phyloP scores from a whole-genome alignment of 495 filamentous ascomycete genomes.

The Pyrenula massariospora region DNA sequence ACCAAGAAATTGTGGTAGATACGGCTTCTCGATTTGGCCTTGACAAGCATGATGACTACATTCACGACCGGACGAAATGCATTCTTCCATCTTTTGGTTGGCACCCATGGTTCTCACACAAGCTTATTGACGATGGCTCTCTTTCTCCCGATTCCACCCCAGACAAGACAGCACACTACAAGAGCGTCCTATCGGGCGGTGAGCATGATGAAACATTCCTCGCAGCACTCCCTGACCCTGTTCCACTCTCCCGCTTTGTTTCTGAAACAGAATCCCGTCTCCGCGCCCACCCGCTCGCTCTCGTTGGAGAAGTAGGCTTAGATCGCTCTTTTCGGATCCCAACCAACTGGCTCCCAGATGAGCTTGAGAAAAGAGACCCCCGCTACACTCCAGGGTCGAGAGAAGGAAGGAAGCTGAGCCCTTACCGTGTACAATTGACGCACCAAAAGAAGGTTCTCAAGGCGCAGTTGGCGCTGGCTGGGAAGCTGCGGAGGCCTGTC shows the following conservation, averaged over 20 bases:
- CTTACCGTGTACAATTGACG: conserved; percentile 59
- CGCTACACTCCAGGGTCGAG: conserved; percentile 67
- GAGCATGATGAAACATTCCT: conserved; percentile 49
- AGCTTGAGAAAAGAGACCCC: conserved; percentile 38
- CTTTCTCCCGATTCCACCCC: conserved; percentile 1
- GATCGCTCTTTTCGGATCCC: conserved; percentile 83
- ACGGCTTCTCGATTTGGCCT: conserved; percentile 41
- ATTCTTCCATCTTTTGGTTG: conserved; percentile 87
- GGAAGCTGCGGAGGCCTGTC: conserved; percentile 66
- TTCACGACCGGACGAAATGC: conserved; percentile 11
- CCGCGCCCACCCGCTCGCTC: conserved; percentile 47
- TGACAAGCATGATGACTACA: conserved; percentile 8
- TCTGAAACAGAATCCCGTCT: conserved; percentile 52
- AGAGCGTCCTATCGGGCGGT: conserved; percentile 47
- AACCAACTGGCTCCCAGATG: conserved; percentile 39
- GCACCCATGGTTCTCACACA: conserved; percentile 97
- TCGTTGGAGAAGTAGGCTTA: conserved; percentile 83
- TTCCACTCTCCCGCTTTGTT: conserved; percentile 54
- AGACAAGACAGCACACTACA: conserved; percentile 61
- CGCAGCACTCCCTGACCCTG: conserved; percentile 55
- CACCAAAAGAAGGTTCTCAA: conserved; percentile 70
- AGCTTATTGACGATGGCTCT: conserved; percentile 55
- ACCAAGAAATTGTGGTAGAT: conserved; percentile 72
- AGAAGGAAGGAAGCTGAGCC: conserved; percentile 64
- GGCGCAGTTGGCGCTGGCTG: conserved; percentile 78